Evolutionary conservation across 768 basidiomycete species (phyloP).

Genomic region (Naganishia kalamii): DNA sequence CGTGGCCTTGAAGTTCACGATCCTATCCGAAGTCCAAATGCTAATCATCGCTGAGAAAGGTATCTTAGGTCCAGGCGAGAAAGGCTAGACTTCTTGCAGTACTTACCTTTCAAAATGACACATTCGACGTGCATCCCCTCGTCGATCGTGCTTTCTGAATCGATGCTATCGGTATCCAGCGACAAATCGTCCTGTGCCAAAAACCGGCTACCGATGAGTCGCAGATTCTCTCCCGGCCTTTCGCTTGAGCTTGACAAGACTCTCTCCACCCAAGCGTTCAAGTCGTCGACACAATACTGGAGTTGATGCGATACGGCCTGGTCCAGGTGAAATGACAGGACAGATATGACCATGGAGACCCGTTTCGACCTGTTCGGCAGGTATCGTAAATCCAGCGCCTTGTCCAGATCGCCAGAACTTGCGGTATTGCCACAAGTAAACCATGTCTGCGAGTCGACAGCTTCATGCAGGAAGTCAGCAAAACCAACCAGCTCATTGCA

Average conservation of each 20-base stretch:
- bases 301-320: constrained; percentile 68
- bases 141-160: not conserved
- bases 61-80: too few species aligned
- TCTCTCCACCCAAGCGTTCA: constrained; percentile 63
- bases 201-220: constrained; percentile 73
- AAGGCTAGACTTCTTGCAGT: too few species aligned
- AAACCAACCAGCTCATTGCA: not conserved
- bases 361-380: constrained; percentile 3
- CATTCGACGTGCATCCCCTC: not conserved
- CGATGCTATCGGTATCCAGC: constrained; percentile 16
- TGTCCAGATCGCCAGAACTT: not conserved
- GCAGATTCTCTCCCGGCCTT: constrained; percentile 52
- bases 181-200: constrained; percentile 25
- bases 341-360: not conserved
- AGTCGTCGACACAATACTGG: constrained; percentile 83
- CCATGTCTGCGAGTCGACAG: not conserved
- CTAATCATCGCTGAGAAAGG: not conserved
- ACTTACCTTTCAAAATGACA: constrained; percentile 1
- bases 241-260: constrained; percentile 37
- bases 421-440: not conserved
- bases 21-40: constrained; percentile 27
- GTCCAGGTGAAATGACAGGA: constrained; percentile 32
- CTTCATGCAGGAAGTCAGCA: not conserved
- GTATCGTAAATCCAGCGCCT: not conserved
- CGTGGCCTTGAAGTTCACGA: constrained; percentile 53